Percentiles rank a stretch among this genome's conserved stretches.
Conservation (phyloP, 768 basidiomycete species). For the Trametes cingulata region DNA sequence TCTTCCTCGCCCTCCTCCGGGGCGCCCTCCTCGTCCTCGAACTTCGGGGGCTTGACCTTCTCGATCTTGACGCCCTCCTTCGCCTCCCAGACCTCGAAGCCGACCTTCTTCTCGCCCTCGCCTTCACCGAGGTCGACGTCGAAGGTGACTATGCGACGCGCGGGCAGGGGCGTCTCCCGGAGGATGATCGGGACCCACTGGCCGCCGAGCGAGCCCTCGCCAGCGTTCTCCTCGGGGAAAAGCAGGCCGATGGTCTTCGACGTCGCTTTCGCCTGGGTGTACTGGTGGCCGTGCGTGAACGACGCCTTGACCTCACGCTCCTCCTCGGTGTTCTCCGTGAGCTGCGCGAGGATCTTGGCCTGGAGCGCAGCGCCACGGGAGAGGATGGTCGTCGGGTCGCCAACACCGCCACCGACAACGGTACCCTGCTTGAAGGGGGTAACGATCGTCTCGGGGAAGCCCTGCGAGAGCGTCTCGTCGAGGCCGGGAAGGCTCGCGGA, state of each 20-base stretch:
- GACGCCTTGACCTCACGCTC: constrained; percentile 52
- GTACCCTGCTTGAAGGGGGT: constrained; percentile 69
- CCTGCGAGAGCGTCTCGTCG: constrained; percentile 55
- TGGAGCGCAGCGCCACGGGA: constrained; percentile 78
- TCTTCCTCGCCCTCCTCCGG: constrained; percentile 56
- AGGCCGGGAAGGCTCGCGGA: constrained; percentile 74
- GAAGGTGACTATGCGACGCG: constrained; percentile 57
- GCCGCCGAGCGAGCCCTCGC: constrained; percentile 51
- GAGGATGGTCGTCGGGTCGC: constrained; percentile 77
- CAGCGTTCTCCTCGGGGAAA: constrained; percentile 52
- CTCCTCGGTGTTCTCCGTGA: constrained; percentile 43
- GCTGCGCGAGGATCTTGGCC: constrained; percentile 57
- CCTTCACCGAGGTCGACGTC: constrained; percentile 52
- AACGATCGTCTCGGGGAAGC: constrained; percentile 61
- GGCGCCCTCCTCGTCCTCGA: constrained; percentile 47
- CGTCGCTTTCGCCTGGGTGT: constrained; percentile 53
- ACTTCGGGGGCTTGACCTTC: constrained; percentile 49
- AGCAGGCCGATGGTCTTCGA: constrained; percentile 64
- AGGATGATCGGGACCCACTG: constrained; percentile 65
- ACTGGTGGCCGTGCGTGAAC: constrained; percentile 45
- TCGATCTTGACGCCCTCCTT: constrained; percentile 67
- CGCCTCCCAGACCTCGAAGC: constrained; percentile 79
- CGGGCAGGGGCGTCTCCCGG: constrained; percentile 74
- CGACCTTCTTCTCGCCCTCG: constrained; percentile 46
- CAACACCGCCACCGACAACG: constrained; percentile 68